phyloP scores from a whole-genome alignment of 2,329 filamentous ascomycete genomes.

The Scleromitrula shiraiana region DNA sequence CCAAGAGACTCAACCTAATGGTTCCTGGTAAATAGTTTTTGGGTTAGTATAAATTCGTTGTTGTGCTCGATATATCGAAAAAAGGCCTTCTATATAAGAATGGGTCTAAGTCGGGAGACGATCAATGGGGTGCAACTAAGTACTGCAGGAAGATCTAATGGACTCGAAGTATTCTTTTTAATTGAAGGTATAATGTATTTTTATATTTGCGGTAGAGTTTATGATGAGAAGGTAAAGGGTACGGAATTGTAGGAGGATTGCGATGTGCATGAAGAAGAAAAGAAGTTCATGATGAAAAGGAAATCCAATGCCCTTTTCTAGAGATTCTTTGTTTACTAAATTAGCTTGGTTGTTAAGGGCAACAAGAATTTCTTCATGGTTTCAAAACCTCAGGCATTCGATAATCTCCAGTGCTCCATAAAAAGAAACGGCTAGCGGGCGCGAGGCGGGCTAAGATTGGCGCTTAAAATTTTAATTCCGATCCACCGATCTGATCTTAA shows the following conservation, averaged over 20 bases:
- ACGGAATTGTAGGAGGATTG: slow-evolving; percentile 24
- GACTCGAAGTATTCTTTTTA: slow-evolving; percentile 27
- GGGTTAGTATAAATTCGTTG: slow-evolving; percentile 39
- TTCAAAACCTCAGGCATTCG: slow-evolving; percentile 1
- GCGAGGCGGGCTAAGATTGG: too few species aligned
- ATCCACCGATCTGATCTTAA: slow-evolving; percentile 4
- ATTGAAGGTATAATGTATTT: slow-evolving; percentile 19
- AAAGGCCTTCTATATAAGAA: slow-evolving; percentile 35
- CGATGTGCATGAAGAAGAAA: slow-evolving; percentile 24
- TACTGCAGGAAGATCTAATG: slow-evolving; percentile 41
- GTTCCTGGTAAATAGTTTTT: slow-evolving; percentile 41
- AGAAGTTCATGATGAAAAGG: slow-evolving; percentile 3
- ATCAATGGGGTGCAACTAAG: slow-evolving; percentile 37
- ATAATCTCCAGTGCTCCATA: too few species aligned
- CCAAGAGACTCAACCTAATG: slow-evolving; percentile 54
- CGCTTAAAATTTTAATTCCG: not conserved
- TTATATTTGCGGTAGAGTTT: slow-evolving; percentile 18
- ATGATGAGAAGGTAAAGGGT: slow-evolving; percentile 28
- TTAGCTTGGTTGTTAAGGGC: slow-evolving; percentile 9
- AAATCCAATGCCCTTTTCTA: slow-evolving; percentile 6
- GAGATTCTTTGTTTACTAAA: slow-evolving; percentile 9
- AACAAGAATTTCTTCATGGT: too few species aligned
- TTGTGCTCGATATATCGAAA: slow-evolving; percentile 43
- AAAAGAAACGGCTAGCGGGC: not conserved
- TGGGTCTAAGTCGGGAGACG: slow-evolving; percentile 38